Conservation (phyloP, 257 asterid genomes). For the Petunia secreta region DNA sequence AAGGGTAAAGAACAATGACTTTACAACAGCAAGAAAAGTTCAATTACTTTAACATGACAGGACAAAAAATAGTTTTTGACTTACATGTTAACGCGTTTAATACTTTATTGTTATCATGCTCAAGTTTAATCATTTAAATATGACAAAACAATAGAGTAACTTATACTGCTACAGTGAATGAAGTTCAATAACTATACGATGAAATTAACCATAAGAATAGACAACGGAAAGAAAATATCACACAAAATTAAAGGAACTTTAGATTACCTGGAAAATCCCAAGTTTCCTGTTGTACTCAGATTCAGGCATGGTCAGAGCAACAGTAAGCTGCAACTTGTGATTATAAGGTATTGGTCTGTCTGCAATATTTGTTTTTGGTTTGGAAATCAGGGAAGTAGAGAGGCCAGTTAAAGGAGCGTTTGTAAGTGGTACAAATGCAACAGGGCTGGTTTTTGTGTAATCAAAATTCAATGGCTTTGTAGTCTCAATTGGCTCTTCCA, state of each 20-base stretch:
- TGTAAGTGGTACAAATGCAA: conserved; percentile 50
- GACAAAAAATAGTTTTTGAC: background rate
- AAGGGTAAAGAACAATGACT: background rate
- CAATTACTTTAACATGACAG: background rate
- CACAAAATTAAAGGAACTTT: background rate
- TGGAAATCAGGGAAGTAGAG: conserved; percentile 23
- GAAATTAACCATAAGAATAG: background rate
- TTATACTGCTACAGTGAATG: too few relatives aligned
- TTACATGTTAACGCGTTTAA: too few relatives aligned
- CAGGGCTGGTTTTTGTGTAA: conserved; percentile 61
- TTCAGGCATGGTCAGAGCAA: conserved; percentile 61
- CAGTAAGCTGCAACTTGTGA: conserved; percentile 51
- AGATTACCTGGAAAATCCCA: conserved; percentile 67
- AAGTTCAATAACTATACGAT: background rate
- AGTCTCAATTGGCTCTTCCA: conserved; percentile 52
- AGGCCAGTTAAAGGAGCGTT: conserved; percentile 28
- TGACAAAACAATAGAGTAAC: too few relatives aligned
- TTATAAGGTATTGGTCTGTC: conserved; percentile 41
- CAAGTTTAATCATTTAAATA: too few relatives aligned
- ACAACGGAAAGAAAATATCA: too few relatives aligned
- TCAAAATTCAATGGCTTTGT: conserved; percentile 55
- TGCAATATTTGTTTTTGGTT: background rate
- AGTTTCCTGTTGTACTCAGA: conserved; percentile 64
- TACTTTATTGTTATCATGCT: too few relatives aligned
- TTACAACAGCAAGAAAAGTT: background rate